phyloP scores from a whole-genome alignment of 225 moss, liverwort and hornwort species.

The Straminergon stramineum region DNA sequence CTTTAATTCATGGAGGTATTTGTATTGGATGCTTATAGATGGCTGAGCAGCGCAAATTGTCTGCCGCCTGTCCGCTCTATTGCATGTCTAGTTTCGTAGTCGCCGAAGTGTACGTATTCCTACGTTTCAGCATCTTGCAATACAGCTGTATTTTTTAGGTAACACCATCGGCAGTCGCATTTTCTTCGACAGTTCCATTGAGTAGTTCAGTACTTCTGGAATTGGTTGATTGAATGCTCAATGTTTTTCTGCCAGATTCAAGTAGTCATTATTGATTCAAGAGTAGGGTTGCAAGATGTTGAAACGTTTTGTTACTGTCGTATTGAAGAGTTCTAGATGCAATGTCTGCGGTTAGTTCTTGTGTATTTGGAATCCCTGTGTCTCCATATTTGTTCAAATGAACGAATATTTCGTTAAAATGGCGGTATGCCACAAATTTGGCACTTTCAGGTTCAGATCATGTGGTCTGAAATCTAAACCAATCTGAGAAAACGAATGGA shows the following conservation, averaged over 20 bases:
- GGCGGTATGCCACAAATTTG: no score
- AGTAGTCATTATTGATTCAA: not conserved
- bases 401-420: no score
- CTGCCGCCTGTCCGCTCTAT: conserved; percentile 7
- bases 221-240: not conserved
- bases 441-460: no score
- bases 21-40: not conserved
- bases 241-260: not conserved
- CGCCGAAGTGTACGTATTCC: not conserved
- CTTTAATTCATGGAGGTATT: not conserved
- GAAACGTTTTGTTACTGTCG: no score
- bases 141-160: not conserved
- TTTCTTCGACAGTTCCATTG: not conserved
- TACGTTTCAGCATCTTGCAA: not conserved
- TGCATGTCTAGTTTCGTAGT: not conserved
- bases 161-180: no score
- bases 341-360: not conserved
- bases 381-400: no score
- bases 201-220: no score
- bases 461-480: no score
- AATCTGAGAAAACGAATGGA: no score
- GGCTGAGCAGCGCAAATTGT: conserved; percentile 14
- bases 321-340: not conserved
- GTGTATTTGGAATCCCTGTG: no score
- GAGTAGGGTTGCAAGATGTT: not conserved